A percentile compares a stretch with the other conserved stretches of the same genome.
Evolutionary conservation across 108 stramenopile species (phyloP).

Genomic region (Nitzschia sp.): DNA sequence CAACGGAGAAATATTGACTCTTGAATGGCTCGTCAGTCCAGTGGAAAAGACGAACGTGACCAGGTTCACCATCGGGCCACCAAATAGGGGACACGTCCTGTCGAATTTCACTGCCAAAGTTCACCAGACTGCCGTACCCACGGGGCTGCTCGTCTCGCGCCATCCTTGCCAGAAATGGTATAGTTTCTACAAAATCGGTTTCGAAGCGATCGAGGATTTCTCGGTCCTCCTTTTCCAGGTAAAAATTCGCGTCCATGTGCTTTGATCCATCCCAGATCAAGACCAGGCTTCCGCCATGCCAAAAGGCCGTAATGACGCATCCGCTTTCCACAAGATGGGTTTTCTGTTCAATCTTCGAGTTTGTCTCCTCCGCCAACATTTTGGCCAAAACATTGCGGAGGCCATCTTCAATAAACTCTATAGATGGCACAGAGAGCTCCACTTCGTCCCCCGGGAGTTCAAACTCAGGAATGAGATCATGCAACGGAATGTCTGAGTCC

Average conservation of each 20-base stretch:
- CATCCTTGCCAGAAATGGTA: neutral
- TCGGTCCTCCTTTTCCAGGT: neutral
- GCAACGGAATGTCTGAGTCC: too few species aligned
- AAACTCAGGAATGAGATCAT: slow-evolving; percentile 42
- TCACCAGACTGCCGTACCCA: neutral
- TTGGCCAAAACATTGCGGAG: too few species aligned
- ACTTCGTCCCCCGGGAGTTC: too few species aligned
- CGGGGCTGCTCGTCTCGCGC: neutral
- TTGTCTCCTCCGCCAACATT: too few species aligned
- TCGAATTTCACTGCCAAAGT: neutral
- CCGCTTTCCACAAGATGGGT: slow-evolving; percentile 36
- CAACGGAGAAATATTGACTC: too few species aligned
- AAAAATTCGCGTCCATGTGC: slow-evolving; percentile 38
- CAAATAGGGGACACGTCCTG: neutral
- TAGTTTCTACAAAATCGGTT: neutral
- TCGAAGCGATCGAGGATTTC: neutral
- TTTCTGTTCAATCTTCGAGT: too few species aligned
- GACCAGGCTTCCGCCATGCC: slow-evolving; percentile 19
- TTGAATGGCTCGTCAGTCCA: too few species aligned
- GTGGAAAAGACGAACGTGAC: too few species aligned
- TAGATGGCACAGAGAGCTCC: too few species aligned
- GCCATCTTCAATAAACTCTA: too few species aligned
- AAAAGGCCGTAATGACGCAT: slow-evolving; percentile 6
- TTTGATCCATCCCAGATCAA: slow-evolving; percentile 40
- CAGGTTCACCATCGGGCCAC: too few species aligned